Conservation (phyloP, 306 rosid species). For the Delonix regia region DNA sequence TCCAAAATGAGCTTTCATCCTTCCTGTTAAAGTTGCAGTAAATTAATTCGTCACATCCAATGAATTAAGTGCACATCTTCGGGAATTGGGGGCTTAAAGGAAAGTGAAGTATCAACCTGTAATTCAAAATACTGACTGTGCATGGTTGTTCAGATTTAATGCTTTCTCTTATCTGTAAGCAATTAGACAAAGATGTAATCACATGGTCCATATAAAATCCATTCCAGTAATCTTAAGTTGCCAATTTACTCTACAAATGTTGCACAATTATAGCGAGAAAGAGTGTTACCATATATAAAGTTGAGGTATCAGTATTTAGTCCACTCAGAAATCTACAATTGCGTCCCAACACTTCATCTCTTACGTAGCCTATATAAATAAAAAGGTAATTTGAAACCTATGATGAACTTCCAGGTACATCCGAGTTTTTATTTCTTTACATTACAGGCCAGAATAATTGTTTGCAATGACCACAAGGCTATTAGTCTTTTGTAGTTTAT, state of each 20-base stretch:
- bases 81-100: constrained; percentile 17
- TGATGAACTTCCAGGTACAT: neutral
- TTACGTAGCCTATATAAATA: constrained; percentile 66
- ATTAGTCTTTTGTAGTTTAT: constrained; percentile 3
- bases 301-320: constrained; percentile 60
- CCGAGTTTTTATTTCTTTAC: neutral
- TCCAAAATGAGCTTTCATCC: constrained; percentile 92
- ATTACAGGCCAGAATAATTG: constrained; percentile 31
- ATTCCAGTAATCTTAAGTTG: constrained; percentile 22
- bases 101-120: constrained; percentile 77
- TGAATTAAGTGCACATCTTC: constrained; percentile 34
- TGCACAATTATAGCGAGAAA: neutral
- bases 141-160: constrained; percentile 67
- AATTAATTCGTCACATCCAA: constrained; percentile 42
- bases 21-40: constrained; percentile 58
- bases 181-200: constrained; percentile 26
- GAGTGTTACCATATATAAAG: constrained; percentile 57
- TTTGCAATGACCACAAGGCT: constrained; percentile 1
- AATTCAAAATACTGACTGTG: constrained; percentile 94
- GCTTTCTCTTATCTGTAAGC: constrained; percentile 80
- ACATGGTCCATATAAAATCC: constrained; percentile 20
- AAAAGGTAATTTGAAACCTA: constrained; percentile 17
- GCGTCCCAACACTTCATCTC: constrained; percentile 80
- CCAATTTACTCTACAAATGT: constrained; percentile 25
- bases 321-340: constrained; percentile 93